These are phyloP conservation scores for Candida silvicultrix DNA, from an alignment of 805 yeast species.

Conservation along the genomic window DNA sequence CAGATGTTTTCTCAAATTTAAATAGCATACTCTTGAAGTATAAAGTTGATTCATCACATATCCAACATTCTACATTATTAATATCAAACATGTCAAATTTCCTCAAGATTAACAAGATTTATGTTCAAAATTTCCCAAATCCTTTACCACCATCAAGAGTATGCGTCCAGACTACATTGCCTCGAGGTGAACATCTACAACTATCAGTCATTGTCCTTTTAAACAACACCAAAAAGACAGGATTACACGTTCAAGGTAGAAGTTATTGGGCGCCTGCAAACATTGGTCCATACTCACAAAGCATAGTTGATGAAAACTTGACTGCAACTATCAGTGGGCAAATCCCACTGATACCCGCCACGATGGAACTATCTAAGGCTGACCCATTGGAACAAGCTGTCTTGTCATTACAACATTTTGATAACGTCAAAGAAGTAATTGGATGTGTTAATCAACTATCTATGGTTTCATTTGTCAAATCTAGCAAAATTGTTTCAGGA, in stretches of 20 bases:
- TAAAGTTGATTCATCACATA: conserved; percentile 33
- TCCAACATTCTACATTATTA: conserved; percentile 56
- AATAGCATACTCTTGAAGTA: conserved; percentile 24
- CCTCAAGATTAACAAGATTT: conserved; percentile 51
- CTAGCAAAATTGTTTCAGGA: conserved; percentile 19
- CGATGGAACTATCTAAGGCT: conserved; percentile 43
- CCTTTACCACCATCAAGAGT: conserved; percentile 85
- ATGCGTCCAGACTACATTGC: conserved; percentile 62
- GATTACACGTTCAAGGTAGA: conserved; percentile 86
- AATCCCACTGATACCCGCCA: conserved; percentile 73
- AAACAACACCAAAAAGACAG: conserved; percentile 37
- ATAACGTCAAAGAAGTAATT: conserved; percentile 52
- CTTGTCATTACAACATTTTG: conserved; percentile 70
- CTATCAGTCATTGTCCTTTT: conserved; percentile 53
- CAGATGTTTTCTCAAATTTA: conserved; percentile 43
- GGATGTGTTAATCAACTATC: conserved; percentile 37
- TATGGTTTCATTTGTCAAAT: conserved; percentile 51
- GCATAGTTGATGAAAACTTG: conserved; percentile 45
- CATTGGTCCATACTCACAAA: conserved; percentile 96
- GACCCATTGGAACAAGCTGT: conserved; percentile 31
- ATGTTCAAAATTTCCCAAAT: conserved; percentile 45
- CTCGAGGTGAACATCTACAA: conserved; percentile 34
- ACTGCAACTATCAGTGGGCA: conserved; percentile 79
- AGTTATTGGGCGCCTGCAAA: conserved; percentile 99
- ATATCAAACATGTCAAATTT: conserved; percentile 64